phyloP scores from a whole-genome alignment of 2,329 filamentous ascomycete genomes.

The Nigrospora oryzae region DNA sequence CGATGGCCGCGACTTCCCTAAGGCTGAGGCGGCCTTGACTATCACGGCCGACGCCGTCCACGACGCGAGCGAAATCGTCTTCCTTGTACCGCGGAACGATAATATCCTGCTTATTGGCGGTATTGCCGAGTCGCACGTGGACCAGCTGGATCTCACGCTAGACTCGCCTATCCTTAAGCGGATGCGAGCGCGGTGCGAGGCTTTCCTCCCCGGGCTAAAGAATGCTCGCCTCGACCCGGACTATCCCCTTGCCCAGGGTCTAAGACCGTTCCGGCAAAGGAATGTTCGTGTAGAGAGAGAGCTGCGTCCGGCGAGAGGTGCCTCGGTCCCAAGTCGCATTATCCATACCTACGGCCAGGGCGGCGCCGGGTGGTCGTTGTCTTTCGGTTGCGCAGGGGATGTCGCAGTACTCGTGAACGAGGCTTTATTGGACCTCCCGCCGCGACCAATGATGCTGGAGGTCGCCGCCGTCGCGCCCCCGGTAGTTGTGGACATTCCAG shows the following conservation, averaged over 20 bases:
- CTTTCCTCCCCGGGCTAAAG: constrained; percentile 29
- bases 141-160: constrained; percentile 25
- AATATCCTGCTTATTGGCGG: constrained; percentile 31
- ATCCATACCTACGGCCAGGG: constrained; percentile 35
- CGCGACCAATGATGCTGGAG: neutral
- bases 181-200: constrained; percentile 33
- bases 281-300: constrained; percentile 35
- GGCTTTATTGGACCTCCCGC: constrained; percentile 10
- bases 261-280: constrained; percentile 27
- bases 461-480: no score
- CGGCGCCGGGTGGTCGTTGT: constrained; percentile 32
- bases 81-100: constrained; percentile 35
- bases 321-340: constrained; percentile 20
- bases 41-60: constrained; percentile 27
- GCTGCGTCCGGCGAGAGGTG: constrained; percentile 10
- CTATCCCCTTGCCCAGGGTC: constrained; percentile 33
- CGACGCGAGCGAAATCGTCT: constrained; percentile 29
- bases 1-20: constrained; percentile 30
- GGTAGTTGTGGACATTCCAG: no score
- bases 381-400: constrained; percentile 29
- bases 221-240: constrained; percentile 27
- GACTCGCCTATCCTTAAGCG: constrained; percentile 26
- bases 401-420: constrained; percentile 25
- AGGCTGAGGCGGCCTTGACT: constrained; percentile 27
- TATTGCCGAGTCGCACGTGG: constrained; percentile 25